Conservation (phyloP, 352 stramenopile species). For the Globisporangium heterothallicum region DNA sequence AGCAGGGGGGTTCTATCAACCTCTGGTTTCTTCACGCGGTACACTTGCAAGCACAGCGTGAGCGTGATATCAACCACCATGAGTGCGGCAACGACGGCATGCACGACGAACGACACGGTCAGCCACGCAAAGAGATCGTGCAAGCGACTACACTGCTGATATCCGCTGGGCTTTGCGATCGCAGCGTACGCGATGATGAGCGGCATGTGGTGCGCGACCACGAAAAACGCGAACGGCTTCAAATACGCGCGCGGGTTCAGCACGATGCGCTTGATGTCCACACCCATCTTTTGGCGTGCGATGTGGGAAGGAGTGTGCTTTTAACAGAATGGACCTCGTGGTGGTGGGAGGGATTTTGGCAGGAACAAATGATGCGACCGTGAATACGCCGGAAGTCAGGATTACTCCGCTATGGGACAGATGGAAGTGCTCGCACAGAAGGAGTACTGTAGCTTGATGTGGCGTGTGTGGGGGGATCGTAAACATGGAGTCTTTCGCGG, state of each 20-base stretch:
- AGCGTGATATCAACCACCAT: constrained; percentile 32
- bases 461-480: too few species aligned
- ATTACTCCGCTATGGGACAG: too few species aligned
- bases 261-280: constrained; percentile 52
- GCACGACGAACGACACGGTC: constrained; percentile 42
- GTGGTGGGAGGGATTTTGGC: too few species aligned
- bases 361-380: too few species aligned
- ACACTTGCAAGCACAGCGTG: constrained; percentile 52
- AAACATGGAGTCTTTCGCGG: too few species aligned
- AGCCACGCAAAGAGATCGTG: constrained; percentile 57
- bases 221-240: constrained; percentile 45
- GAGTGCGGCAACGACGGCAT: constrained; percentile 33
- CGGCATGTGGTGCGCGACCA: constrained; percentile 60
- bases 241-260: constrained; percentile 78
- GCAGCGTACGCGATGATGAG: constrained; percentile 51
- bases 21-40: constrained; percentile 47
- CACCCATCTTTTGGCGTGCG: too few species aligned
- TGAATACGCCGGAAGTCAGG: too few species aligned
- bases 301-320: neutral
- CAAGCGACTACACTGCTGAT: constrained; percentile 35
- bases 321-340: constrained; percentile 1
- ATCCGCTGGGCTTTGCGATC: constrained; percentile 31
- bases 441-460: too few species aligned
- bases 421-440: too few species aligned
- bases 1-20: too few species aligned